Evolutionary conservation across 495 filamentous ascomycete species (phyloP), one percentile per base, ranked within the genome.

Genomic region (Tuber borchii): DNA sequence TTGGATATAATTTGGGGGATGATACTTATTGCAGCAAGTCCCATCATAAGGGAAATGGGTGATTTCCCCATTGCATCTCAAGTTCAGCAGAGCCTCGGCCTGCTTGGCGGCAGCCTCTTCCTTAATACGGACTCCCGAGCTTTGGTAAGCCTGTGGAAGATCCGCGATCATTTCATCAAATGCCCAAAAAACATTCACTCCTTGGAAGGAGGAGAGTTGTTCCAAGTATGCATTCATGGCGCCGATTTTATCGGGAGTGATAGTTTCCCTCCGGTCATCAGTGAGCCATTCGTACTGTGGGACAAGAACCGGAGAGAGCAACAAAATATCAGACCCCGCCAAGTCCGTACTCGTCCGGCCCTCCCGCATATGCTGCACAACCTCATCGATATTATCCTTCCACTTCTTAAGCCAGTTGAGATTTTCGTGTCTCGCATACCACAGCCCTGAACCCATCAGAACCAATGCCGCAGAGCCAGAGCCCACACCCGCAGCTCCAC

Each of bases 11-110:
- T 80, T 82, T 26, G 82, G 82, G 0, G 69, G 71, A 12, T 77
- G 69, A 75, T 89, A 88, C 43, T 80, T 84, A 70, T 82, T 86
- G 78, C 90, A 91, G 82, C 90, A 91, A 7, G 90, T 91, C 39
- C 86, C 85, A 74, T 88, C 85, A 78, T 86, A 86, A 1, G 86
- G 86, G 77, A 86, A 87, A 39, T 83, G 81, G 14, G 79, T 74
- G n/a, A 82, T 76, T 42, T 84, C 77, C 7, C 83, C 75, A 81
- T 90, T 91, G 82, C 89, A 91, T 75, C 85, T 87, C 40, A 87
- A 76, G 74, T 90, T 91, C 72, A 91, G 83, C 8, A 88, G 80
- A 20, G 89, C 80, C 77, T 91, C 87, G 9, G 87, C 86, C 81
- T 87, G 87, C 69, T 79, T 81, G 68, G 80, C 81, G 2, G 87